phyloP scores from a whole-genome alignment of 2,329 filamentous ascomycete species.

The Fusarium agapanthi region DNA sequence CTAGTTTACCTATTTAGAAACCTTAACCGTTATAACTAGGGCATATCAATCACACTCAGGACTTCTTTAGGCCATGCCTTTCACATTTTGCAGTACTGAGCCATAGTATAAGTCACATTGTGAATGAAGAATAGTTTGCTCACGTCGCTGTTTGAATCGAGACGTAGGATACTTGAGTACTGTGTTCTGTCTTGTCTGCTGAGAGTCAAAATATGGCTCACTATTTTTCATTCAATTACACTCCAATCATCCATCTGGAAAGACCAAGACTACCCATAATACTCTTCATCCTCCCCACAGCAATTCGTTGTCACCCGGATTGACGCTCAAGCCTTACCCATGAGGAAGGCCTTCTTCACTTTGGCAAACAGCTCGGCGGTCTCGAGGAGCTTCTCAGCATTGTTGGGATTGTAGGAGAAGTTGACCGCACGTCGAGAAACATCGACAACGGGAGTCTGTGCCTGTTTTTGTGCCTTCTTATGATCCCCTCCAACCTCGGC shows the following conservation, averaged over 20 bases:
- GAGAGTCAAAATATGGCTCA: not conserved
- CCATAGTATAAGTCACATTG: not conserved
- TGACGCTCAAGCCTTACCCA: not conserved
- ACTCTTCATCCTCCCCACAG: not conserved
- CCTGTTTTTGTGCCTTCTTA: not conserved
- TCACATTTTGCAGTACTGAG: no score
- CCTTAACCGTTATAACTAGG: no score
- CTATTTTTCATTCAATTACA: not conserved
- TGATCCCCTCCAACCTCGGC: not conserved
- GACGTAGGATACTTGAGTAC: not conserved
- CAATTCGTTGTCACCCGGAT: not conserved
- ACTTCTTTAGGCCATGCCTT: not conserved
- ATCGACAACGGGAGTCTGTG: not conserved
- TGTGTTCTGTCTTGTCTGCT: not conserved
- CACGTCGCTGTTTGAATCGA: not conserved
- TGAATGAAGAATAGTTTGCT: not conserved
- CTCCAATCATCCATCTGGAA: not conserved
- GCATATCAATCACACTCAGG: not conserved
- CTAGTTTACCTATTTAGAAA: no score
- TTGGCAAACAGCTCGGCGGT: not conserved
- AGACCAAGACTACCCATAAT: not conserved
- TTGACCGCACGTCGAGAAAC: not conserved
- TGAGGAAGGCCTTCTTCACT: conserved; percentile 24
- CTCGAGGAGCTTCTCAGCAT: conserved; percentile 1
- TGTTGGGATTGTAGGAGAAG: conserved; percentile 2